Evolutionary conservation across 2,329 filamentous ascomycete species (phyloP).

Genomic region (Penicillium frequentans): DNA sequence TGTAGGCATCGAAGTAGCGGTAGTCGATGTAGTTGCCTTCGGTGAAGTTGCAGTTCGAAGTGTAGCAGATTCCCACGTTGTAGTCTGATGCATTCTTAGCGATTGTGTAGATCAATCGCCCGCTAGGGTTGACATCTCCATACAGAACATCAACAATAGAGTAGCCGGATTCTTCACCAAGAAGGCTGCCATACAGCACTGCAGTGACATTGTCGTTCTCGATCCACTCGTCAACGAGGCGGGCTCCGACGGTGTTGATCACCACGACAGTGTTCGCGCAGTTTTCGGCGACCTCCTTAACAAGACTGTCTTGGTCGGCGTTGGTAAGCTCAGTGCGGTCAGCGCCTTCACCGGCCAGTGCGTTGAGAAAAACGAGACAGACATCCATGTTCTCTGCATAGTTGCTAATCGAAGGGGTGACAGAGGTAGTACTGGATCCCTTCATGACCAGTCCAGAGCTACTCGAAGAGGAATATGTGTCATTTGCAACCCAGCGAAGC

Average conservation of each 20-base stretch:
- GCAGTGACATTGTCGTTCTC: conserved; percentile 77
- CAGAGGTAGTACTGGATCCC: too few relatives aligned
- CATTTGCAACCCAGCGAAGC: too few relatives aligned
- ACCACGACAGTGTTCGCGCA: conserved; percentile 67
- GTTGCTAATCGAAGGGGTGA: too few relatives aligned
- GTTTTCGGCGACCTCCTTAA: too few relatives aligned
- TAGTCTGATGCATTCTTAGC: conserved; percentile 68
- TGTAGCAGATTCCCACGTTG: conserved; percentile 70
- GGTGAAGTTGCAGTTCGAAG: conserved; percentile 61
- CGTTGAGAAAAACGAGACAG: too few relatives aligned
- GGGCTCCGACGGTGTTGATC: conserved; percentile 73
- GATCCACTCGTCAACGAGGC: conserved; percentile 65
- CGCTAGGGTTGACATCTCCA: conserved; percentile 74
- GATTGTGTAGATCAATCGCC: conserved; percentile 78
- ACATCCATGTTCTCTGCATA: too few relatives aligned
- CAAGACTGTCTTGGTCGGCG: too few relatives aligned
- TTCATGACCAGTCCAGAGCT: too few relatives aligned
- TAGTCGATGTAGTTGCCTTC: conserved; percentile 57
- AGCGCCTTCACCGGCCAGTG: too few relatives aligned
- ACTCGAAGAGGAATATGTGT: too few relatives aligned
- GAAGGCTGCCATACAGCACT: conserved; percentile 78
- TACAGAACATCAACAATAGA: conserved; percentile 80
- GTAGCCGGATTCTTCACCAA: conserved; percentile 81
- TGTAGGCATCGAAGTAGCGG: conserved; percentile 48
- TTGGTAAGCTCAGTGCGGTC: too few relatives aligned